Conservation (phyloP, 345 rosid species). For the Eutrema japonicum region DNA sequence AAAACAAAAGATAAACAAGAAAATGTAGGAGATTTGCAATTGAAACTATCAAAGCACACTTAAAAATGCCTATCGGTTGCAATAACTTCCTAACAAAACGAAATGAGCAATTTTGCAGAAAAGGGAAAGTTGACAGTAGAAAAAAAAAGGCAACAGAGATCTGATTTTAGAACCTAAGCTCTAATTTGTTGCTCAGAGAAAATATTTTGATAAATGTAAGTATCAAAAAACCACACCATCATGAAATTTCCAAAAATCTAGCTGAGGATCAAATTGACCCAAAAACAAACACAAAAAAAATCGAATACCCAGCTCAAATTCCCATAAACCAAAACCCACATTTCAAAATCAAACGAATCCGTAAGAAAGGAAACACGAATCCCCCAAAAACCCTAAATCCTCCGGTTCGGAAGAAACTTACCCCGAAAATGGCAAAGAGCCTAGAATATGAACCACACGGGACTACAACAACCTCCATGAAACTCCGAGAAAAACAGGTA, state of each 20-base stretch:
- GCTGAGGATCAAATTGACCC: neutral
- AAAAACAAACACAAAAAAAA: neutral
- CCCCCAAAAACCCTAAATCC: conserved; percentile 43
- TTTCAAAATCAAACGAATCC: conserved; percentile 7
- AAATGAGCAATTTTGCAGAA: conserved; percentile 30
- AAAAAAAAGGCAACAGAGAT: conserved; percentile 29
- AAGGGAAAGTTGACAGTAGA: conserved; percentile 15
- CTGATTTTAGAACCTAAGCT: conserved; percentile 11
- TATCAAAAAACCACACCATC: neutral
- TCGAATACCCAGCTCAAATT: conserved; percentile 23
- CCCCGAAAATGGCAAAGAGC: conserved; percentile 54
- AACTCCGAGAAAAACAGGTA: conserved; percentile 43
- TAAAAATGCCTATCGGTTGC: neutral
- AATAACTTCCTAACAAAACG: conserved; percentile 1
- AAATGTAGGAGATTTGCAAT: neutral
- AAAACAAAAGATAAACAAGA: neutral
- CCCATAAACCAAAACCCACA: conserved; percentile 10
- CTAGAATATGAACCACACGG: conserved; percentile 45
- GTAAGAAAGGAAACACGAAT: neutral
- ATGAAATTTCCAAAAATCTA: neutral
- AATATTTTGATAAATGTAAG: conserved; percentile 1
- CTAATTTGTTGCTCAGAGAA: conserved; percentile 10
- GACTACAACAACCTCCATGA: conserved; percentile 70
- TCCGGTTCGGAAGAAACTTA: conserved; percentile 36
- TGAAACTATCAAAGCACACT: conserved; percentile 19